Evolutionary conservation across 2,329 filamentous ascomycete genomes (phyloP).

Genomic region (Keithomyces neogunnii): DNA sequence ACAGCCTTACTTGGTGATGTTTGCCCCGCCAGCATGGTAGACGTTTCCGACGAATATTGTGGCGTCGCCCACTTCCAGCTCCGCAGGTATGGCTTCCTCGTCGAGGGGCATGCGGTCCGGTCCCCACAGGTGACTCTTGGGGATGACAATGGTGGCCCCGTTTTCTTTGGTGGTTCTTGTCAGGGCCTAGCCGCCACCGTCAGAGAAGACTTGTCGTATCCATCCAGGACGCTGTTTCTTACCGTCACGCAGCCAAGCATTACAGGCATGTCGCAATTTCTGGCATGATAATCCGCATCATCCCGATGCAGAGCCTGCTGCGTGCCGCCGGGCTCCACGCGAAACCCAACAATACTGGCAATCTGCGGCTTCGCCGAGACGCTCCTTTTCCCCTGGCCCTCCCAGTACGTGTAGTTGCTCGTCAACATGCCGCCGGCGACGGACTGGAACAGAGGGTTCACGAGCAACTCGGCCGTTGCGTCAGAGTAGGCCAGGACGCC

Average conservation of each 20-base stretch:
- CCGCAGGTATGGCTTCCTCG: slow-evolving; percentile 28
- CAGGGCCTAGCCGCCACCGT: slow-evolving; percentile 16
- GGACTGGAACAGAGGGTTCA: slow-evolving; percentile 24
- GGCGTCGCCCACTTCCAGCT: slow-evolving; percentile 30
- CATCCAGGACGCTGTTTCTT: background rate
- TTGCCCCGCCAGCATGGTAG: slow-evolving; percentile 32
- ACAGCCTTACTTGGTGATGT: slow-evolving; percentile 18
- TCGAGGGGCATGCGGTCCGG: slow-evolving; percentile 25
- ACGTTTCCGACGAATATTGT: slow-evolving; percentile 29
- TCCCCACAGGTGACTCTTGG: slow-evolving; percentile 31
- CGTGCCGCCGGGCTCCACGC: slow-evolving; percentile 29
- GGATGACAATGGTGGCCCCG: slow-evolving; percentile 32
- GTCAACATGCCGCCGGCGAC: slow-evolving; percentile 25
- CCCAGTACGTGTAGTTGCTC: slow-evolving; percentile 27
- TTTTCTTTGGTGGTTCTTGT: slow-evolving; percentile 32
- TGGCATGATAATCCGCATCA: slow-evolving; percentile 21
- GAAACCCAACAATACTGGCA: slow-evolving; percentile 26
- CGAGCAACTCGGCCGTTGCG: slow-evolving; percentile 27
- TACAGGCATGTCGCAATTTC: slow-evolving; percentile 25
- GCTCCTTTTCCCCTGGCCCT: slow-evolving; percentile 20
- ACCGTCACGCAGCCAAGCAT: slow-evolving; percentile 27
- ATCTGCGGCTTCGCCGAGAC: slow-evolving; percentile 27
- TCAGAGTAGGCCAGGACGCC: slow-evolving; percentile 29
- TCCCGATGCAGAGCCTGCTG: slow-evolving; percentile 30
- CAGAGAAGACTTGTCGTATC: background rate